A percentile compares a stretch with the other conserved stretches of the same genome.
phyloP scores from a whole-genome alignment of 2,329 filamentous ascomycete species.

The Akanthomyces uredinophilus region DNA sequence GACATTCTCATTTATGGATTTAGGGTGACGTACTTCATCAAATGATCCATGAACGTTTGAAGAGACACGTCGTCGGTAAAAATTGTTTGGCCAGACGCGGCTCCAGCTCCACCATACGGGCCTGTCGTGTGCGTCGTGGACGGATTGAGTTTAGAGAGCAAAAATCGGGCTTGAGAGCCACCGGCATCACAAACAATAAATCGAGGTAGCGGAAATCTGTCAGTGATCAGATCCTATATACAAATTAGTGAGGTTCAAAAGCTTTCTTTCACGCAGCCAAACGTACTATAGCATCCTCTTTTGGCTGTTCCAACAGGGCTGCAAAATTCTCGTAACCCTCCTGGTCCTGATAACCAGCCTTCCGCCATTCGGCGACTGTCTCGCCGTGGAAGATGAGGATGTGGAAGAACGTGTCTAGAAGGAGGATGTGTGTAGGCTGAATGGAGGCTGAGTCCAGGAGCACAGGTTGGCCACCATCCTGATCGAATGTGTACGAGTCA shows the following conservation, averaged over 20 bases:
- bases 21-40: slow-evolving; percentile 79
- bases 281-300: slow-evolving; percentile 89
- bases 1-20: slow-evolving; percentile 7
- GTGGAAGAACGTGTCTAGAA: slow-evolving; percentile 98
- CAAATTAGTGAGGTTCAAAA: slow-evolving; percentile 19
- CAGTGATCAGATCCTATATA: slow-evolving; percentile 82
- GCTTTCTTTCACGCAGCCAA: not conserved
- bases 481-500: slow-evolving; percentile 95
- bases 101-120: slow-evolving; percentile 80
- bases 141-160: slow-evolving; percentile 94
- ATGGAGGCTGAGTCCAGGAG: slow-evolving; percentile 94
- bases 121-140: slow-evolving; percentile 94
- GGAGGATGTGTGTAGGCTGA: slow-evolving; percentile 84
- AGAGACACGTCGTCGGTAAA: slow-evolving; percentile 98
- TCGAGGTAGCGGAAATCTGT: slow-evolving; percentile 94
- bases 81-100: slow-evolving; percentile 89
- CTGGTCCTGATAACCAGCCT: slow-evolving; percentile 95
- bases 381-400: slow-evolving; percentile 99
- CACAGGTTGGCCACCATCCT: slow-evolving; percentile 89
- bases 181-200: slow-evolving; percentile 99
- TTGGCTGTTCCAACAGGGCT: slow-evolving; percentile 80
- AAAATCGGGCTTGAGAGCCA: slow-evolving; percentile 93
- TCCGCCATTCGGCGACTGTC: slow-evolving; percentile 96
- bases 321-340: slow-evolving; percentile 98
- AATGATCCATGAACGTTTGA: slow-evolving; percentile 98